Evolutionary conservation across 306 rosid genomes (phyloP), one percentile per base, ranked within the genome.

Genomic region (Cucumis melo): DNA sequence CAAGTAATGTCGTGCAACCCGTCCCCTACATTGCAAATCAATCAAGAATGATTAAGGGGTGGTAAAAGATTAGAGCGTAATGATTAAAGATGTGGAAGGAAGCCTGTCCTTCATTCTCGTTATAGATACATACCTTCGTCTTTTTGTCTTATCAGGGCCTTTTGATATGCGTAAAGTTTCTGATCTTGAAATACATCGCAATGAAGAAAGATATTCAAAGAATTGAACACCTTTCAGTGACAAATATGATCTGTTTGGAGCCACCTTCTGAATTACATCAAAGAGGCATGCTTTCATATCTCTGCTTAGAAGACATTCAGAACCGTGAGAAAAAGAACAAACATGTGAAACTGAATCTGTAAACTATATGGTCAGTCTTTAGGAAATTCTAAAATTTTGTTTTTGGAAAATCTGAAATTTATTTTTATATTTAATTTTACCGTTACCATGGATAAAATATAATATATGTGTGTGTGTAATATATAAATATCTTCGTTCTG

Each of bases 1-100:
- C 81, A 91, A 83, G 87, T 94, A 87, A 83, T 94, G 97, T 55
- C 76, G 88, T 79, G 88, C 83, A 81, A 81, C 75, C 42, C 91
- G 79, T 42, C 73, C 80, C 85, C 96, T 94, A 85, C 84, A 78
- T 82, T 73, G 50, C 61, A 78, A 79, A 78, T 66, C 78, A 82
- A 39, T 42, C 13, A 41, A 74, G 56, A 38, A 65, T 39, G 48
- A 72, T 23, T 80, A 81, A 80, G 42, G 76, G 34, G 62, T 46
- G 62, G 27, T n/a, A 68, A 56, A 74, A 54, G 73, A 55, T n/a
- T 67, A 15, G 60, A 21, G 73, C 38, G 29, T 76, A 62, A 11
- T 38, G 60, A 59, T 6, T 27, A 83, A 82, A 57, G 24, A 1
- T 61, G 56, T 61, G 56, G 62, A 81, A 80, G 78, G 48, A 54